A percentile compares a stretch with the other conserved stretches of the same genome.
Evolutionary conservation across 768 basidiomycete species (phyloP).

Genomic region (Boletus rubescentipes): DNA sequence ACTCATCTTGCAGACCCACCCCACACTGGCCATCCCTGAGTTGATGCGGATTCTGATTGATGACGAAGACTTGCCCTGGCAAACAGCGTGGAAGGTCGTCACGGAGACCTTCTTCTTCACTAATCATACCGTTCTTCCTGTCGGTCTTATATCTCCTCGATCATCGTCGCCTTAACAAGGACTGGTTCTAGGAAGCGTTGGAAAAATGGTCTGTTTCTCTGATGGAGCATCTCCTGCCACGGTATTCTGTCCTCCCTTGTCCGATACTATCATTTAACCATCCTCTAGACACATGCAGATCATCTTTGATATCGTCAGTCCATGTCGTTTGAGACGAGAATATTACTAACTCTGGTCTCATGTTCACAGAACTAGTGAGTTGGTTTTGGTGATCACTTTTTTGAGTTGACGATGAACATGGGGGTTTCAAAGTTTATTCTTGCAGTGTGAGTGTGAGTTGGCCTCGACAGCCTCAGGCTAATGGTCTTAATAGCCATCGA

Average conservation of each 20-base stretch:
- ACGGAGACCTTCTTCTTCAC: conserved; percentile 95
- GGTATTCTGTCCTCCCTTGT: conserved; percentile 37
- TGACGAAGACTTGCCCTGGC: conserved; percentile 87
- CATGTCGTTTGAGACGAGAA: neutral
- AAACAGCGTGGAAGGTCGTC: conserved; percentile 83
- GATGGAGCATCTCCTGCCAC: conserved; percentile 80
- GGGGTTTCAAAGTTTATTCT: conserved; percentile 42
- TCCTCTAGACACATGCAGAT: conserved; percentile 78
- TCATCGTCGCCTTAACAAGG: neutral
- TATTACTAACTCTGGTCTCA: conserved; percentile 14
- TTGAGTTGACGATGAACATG: neutral
- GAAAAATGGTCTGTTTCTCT: conserved; percentile 94
- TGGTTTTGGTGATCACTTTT: neutral
- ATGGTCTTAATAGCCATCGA: conserved; percentile 61
- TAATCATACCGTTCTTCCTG: conserved; percentile 91
- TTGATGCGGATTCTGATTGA: conserved; percentile 90
- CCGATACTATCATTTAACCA: neutral
- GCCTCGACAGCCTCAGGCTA: neutral
- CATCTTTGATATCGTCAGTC: conserved; percentile 82
- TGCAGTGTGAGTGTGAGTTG: conserved; percentile 52
- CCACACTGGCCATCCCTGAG: conserved; percentile 92
- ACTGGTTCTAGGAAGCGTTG: conserved; percentile 59
- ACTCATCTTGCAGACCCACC: conserved; percentile 69
- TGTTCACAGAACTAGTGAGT: conserved; percentile 39
- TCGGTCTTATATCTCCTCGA: conserved; percentile 34